Base-by-base conservation (phyloP, 2,329 filamentous ascomycete genomes). In the Microascus cirrosus region DNA sequence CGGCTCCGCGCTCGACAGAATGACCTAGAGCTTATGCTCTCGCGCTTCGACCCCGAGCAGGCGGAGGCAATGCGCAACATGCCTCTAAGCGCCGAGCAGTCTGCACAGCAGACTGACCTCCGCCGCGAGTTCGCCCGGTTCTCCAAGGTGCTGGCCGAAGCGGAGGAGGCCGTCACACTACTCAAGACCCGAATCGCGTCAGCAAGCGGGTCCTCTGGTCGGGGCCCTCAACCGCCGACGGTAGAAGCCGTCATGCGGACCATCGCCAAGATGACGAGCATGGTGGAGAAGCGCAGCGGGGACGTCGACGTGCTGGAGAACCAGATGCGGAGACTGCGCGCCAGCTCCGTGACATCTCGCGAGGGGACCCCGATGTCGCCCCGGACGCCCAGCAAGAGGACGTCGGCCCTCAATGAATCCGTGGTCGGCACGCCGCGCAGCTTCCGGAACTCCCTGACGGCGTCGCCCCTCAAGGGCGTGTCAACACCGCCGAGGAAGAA, bases 241-340 rank as follows among this genome's bases (percentile, higher is more conserved):
- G 89, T 96, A 11, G 94, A 96, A 65, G 90, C 90, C 0, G 89
- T 99, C 22, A 86, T 92, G 63, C 89, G 89, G 60, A 99, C 94
- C 1, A 95, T 99, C 63, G 78, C 79, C 59, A 96, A 94, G 67
- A 92, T 99, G 87, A 96, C 92, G 36, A 82, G 78, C 60, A 93
- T 96, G 86, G 89, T 89, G 0, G 90, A 97, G 76, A 90, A 90
- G 73, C 89, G 90, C 68, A 94, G 89, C 67, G 89, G 87, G 59
- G 93, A 97, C 65, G 85, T 99, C 56, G 90, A 96, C 68, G 83
- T 96, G 7, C 79, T 97, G 35, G 94, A 97, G 72, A 83, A 85
- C 54, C 89, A 96, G 68, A 83, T 99, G 74, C 85, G 87, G 60
- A 89, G 85, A 68, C 72, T 95, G 24, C 79, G 80, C 7, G 71